Conservation (phyloP, 208 protist species). For the Acanthamoeba castellanii region DNA sequence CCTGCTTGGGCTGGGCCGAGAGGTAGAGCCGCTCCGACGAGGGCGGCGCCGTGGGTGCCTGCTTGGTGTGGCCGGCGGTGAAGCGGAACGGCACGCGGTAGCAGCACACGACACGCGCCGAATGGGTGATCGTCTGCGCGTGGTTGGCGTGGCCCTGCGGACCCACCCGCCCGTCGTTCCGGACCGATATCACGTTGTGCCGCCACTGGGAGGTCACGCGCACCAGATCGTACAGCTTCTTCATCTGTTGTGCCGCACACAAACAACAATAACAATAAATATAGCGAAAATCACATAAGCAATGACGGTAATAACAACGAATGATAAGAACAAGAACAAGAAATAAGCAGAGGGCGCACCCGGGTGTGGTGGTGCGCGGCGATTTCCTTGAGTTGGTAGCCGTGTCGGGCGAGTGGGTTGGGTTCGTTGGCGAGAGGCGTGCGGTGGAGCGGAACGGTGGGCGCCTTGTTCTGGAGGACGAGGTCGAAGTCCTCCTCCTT, state of each 20-base stretch:
- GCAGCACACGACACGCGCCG: slow-evolving; percentile 70
- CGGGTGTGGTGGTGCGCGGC: neutral
- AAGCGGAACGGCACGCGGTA: slow-evolving; percentile 70
- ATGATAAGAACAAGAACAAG: neutral
- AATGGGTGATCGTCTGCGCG: slow-evolving; percentile 44
- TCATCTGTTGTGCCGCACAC: neutral
- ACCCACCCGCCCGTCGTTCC: neutral
- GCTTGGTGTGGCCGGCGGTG: slow-evolving; percentile 22
- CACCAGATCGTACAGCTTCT: slow-evolving; percentile 1
- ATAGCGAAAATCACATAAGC: neutral
- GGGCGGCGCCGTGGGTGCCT: neutral
- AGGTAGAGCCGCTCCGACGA: neutral
- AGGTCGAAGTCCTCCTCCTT: slow-evolving; percentile 67
- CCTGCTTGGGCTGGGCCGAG: neutral
- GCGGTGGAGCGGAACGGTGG: neutral
- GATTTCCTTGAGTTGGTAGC: slow-evolving; percentile 25
- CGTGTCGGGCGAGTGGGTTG: slow-evolving; percentile 58
- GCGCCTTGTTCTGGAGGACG: slow-evolving; percentile 52
- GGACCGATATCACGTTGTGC: neutral
- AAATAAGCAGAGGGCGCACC: neutral
- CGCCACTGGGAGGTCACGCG: neutral
- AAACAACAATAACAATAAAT: neutral
- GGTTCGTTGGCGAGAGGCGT: neutral
- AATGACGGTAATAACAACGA: neutral
- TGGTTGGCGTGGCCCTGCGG: neutral